Base-by-base conservation (phyloP, 768 basidiomycete species). In the Boletus patriciae region DNA sequence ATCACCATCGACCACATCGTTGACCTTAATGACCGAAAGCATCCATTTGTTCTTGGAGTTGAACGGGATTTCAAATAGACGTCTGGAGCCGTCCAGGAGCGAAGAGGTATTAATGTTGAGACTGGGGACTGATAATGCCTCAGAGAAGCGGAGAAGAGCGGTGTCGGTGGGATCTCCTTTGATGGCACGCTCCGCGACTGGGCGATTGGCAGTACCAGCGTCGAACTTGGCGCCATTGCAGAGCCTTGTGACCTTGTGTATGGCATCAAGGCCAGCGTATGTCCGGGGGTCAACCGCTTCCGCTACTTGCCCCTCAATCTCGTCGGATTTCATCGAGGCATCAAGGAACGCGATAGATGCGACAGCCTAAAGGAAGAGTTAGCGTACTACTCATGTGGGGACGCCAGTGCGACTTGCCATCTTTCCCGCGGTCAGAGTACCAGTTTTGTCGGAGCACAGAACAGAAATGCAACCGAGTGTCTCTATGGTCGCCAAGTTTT, bases 1-100 rank as follows among this genome's bases (percentile, higher is more conserved):
- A 3, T 60, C 45, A 23, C 58, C 48, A 15, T 60, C 40, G n/a
- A 46, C 46, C 50, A 57, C 10, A 60, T 61, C 44, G 61, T 64
- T 56, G 36, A 71, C 37, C 12, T 67, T 47, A 1, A 75, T 61
- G 50, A 81, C 70, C 49, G 77, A 80, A 46, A 84, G 73, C 79
- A 84, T 84, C 77, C 77, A 84, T 65, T 85, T 86, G 61, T 82
- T 81, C 62, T 76, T 77, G 12, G 80, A 83, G 48, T 79, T 78
- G 68, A 78, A 78, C 1, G 74, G 77, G 21, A 78, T 73, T 54
- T 74, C 73, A 46, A 73, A 76, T 5, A 70, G 54, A 53, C 70
- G 67, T 46, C 49, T 58, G 38, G 69, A 69, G 0, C 61, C 55
- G 0, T 49, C 50, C 49, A 69, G 44, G 19, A 72, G 52, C 4